Evolutionary conservation across 2,329 filamentous ascomycete species (phyloP).

Genomic region (Aspergillus fumigatus): DNA sequence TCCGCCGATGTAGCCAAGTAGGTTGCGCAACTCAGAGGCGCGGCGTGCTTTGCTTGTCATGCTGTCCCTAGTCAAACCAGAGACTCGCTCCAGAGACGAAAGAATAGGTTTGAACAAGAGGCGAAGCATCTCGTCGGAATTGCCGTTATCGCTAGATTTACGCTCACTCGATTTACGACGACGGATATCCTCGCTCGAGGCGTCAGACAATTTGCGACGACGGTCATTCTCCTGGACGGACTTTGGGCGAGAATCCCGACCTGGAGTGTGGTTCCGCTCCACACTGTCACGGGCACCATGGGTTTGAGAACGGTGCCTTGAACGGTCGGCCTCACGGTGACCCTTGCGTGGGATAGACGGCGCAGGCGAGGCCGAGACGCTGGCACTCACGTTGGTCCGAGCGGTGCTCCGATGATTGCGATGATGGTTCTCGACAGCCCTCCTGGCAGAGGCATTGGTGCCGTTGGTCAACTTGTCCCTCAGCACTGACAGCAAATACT

Average conservation of each 20-base stretch:
- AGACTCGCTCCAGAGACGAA: conserved; percentile 40
- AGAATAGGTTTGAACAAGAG: conserved; percentile 46
- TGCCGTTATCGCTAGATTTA: conserved; percentile 36
- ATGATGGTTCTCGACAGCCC: conserved; percentile 85
- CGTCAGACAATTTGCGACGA: conserved; percentile 31
- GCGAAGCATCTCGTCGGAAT: conserved; percentile 37
- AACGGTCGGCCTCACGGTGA: conserved; percentile 39
- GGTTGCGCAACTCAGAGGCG: conserved; percentile 39
- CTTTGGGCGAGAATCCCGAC: conserved; percentile 34
- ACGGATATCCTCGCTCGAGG: conserved; percentile 30
- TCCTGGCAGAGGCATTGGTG: conserved; percentile 60
- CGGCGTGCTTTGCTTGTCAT: conserved; percentile 42
- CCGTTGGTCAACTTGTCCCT: conserved; percentile 77
- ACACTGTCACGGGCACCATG: conserved; percentile 39
- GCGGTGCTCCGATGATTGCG: conserved; percentile 79
- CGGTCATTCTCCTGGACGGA: conserved; percentile 32
- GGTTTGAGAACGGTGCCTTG: conserved; percentile 38
- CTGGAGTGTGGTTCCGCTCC: conserved; percentile 42
- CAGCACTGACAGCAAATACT: conserved; percentile 92
- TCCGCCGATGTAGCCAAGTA: conserved; percentile 43
- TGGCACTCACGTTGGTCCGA: conserved; percentile 31
- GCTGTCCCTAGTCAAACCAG: conserved; percentile 43
- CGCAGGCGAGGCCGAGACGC: conserved; percentile 44
- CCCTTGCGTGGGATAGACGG: conserved; percentile 39
- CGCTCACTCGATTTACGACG: conserved; percentile 36